phyloP scores from a whole-genome alignment of 1,284 basidiomycete genomes.

The Cutaneotrichosporon sp. region DNA sequence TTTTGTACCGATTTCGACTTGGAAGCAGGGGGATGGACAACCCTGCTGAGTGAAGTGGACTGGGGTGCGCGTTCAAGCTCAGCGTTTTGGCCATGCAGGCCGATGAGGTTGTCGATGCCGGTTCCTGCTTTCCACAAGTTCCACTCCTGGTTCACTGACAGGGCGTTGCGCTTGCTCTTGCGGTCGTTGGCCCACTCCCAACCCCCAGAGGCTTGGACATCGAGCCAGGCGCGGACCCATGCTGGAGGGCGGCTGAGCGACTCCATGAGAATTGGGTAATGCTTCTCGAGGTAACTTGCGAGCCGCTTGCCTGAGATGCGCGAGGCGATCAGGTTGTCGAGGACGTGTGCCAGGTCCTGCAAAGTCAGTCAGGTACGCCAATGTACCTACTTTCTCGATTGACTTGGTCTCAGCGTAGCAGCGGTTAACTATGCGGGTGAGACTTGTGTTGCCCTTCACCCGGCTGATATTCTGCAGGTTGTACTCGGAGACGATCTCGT shows the following conservation, averaged over 20 bases:
- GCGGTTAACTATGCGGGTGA: neutral
- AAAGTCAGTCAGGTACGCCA: neutral
- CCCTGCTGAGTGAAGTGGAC: neutral
- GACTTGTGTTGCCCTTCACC: neutral
- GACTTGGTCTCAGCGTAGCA: neutral
- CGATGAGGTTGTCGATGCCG: neutral
- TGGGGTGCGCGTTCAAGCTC: neutral
- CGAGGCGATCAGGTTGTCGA: neutral
- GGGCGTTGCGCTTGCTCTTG: neutral
- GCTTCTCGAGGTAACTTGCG: neutral
- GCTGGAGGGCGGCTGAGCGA: neutral
- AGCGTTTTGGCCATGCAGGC: neutral
- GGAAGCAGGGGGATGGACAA: neutral
- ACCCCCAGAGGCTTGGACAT: neutral
- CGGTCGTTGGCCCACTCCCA: neutral
- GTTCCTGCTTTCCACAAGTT: neutral
- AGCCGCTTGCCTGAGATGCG: neutral
- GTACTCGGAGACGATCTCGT: conserved; percentile 61
- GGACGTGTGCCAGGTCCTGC: neutral
- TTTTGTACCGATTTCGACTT: neutral
- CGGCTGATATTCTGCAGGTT: conserved; percentile 41
- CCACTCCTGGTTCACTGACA: neutral
- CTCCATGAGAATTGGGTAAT: neutral
- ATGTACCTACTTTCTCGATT: neutral
- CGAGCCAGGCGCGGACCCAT: neutral